A percentile compares a stretch with the other conserved stretches of the same genome.
phyloP scores from a whole-genome alignment of 108 stramenopile species.

The Cyclostephanos invisitatus region DNA sequence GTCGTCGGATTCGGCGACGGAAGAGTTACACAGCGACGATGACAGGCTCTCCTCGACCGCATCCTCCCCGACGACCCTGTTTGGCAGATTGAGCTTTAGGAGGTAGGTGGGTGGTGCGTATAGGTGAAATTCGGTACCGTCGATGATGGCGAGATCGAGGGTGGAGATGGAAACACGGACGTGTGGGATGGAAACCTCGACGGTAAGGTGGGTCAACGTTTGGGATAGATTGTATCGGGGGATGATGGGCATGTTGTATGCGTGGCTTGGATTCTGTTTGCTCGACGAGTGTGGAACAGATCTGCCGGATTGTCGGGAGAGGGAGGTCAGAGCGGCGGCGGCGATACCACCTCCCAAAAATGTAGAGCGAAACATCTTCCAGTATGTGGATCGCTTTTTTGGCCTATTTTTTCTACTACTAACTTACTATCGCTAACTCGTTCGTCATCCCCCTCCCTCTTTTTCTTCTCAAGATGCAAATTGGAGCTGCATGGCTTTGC shows the following conservation, averaged over 20 bases:
- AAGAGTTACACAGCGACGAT: not conserved
- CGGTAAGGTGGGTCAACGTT: constrained; percentile 50
- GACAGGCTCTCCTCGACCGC: constrained; percentile 27
- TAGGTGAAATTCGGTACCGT: constrained; percentile 65
- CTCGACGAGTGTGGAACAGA: too few relatives aligned
- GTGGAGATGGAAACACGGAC: constrained; percentile 70
- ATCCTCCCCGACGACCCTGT: constrained; percentile 43
- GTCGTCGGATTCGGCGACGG: constrained; percentile 5
- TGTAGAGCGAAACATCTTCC: too few relatives aligned
- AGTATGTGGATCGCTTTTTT: too few relatives aligned
- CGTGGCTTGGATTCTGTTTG: too few relatives aligned
- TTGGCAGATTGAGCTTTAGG: constrained; percentile 62
- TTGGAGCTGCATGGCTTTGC: too few relatives aligned
- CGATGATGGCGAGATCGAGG: constrained; percentile 56
- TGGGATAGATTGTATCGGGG: constrained; percentile 74
- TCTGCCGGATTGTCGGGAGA: too few relatives aligned
- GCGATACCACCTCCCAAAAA: too few relatives aligned
- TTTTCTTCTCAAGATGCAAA: too few relatives aligned
- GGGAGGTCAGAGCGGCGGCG: too few relatives aligned
- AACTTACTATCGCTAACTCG: too few relatives aligned
- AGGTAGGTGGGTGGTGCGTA: constrained; percentile 70
- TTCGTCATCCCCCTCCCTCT: too few relatives aligned
- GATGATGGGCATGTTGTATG: constrained; percentile 75
- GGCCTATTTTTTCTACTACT: too few relatives aligned
- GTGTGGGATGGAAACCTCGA: constrained; percentile 71